Percentiles rank a stretch among this genome's conserved stretches.
These are phyloP conservation scores for Ceriops tagal DNA, from an alignment of 345 rosid species.

Conservation along the genomic window DNA sequence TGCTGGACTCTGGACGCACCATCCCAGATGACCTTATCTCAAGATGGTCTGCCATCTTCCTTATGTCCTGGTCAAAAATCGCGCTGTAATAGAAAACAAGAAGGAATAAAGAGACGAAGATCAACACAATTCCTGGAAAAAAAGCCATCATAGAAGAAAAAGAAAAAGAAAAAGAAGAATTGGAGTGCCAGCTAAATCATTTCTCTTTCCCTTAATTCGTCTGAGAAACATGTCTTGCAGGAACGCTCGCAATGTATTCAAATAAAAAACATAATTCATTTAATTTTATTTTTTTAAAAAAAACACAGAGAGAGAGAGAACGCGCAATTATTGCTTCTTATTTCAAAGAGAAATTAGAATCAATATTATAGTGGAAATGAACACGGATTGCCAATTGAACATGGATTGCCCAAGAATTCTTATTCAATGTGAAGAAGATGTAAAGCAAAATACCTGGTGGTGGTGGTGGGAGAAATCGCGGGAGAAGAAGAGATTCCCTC, in stretches of 20 bases:
- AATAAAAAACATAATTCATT: background rate
- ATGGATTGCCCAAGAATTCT: background rate
- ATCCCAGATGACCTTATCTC: conserved; percentile 22
- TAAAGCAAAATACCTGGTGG: conserved; percentile 38
- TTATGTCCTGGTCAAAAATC: conserved; percentile 29
- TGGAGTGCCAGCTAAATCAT: too few species aligned
- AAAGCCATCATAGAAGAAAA: background rate
- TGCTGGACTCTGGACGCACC: conserved; percentile 27
- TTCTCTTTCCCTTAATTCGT: too few species aligned
- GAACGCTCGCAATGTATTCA: background rate
- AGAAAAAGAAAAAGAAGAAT: background rate
- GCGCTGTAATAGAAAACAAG: conserved; percentile 27
- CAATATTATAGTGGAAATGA: background rate
- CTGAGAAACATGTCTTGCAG: background rate
- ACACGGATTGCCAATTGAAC: background rate
- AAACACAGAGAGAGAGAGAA: too few species aligned
- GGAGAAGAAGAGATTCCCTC: conserved; percentile 38
- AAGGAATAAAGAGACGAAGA: background rate
- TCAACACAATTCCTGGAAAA: conserved; percentile 2
- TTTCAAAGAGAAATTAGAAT: too few species aligned
- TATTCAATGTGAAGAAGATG: too few species aligned
- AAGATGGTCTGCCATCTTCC: conserved; percentile 38
- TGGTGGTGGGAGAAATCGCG: conserved; percentile 27
- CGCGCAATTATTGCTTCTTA: too few species aligned
- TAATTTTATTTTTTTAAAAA: too few species aligned